Evolutionary conservation across 2,329 filamentous ascomycete genomes (phyloP), one percentile per base, ranked within the genome.

Genomic region (Alternaria atra): DNA sequence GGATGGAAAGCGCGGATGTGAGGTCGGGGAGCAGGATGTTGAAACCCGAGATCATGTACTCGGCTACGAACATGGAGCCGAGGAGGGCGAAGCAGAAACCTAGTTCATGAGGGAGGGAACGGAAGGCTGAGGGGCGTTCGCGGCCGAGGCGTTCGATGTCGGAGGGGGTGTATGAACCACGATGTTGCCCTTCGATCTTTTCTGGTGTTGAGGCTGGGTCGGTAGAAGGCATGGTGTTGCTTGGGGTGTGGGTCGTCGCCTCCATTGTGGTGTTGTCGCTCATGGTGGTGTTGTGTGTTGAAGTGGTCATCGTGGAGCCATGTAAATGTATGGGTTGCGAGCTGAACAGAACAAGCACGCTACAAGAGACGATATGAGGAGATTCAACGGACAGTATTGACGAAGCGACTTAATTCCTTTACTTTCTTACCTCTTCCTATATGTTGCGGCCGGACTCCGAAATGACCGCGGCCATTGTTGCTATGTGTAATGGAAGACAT

Each of bases 31-130:
- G 78, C 27, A 94, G 79, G 60, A 89, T 80, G 59, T 84, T 87
- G 71, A 94, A 95, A 32, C 92, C 92, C 47, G 89, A 91, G 52
- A 94, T 86, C 73, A 90, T 91, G 77, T 90, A 94, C 79, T 94
- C 91, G 44, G 85, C 83, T 69, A 90, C 82, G 62, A 90, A 84
- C 79, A 90, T 89, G 46, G 87, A 89, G 63, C 86, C 84, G 12
- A 89, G 78, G 20, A 90, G 81, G 0, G 86, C 86, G 66, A 87
- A 85, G 71, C 88, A 84, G 70, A 91, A 91, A 23, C 84, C 83
- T 5, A 87, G 62, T 70, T 91, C 90, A n/a, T 84, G 77, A 77
- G 83, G 82, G 48, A 79, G 72, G 2, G 81, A 83, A 9, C 75
- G 73, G 71, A 91, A 89, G 39, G 80, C 79, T 5, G 82, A 79